Evolutionary conservation across 1,284 basidiomycete species (phyloP).

Genomic region (Chalciporus sp.): DNA sequence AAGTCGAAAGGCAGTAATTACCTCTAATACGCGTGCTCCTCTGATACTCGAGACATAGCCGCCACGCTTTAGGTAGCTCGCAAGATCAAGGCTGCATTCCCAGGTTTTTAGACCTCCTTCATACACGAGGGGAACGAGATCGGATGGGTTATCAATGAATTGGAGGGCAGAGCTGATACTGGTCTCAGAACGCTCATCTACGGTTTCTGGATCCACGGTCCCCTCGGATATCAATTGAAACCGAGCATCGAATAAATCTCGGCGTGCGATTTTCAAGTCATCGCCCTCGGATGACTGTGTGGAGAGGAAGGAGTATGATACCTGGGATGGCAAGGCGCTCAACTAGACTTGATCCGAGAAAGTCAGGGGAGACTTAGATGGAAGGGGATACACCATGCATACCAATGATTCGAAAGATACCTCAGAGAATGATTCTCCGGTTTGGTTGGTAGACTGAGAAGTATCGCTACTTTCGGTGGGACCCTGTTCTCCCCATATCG

Average conservation of each 20-base stretch:
- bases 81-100: slow-evolving; percentile 94
- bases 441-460: slow-evolving; percentile 4
- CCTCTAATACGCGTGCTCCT: slow-evolving; percentile 67
- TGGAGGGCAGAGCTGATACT: slow-evolving; percentile 40
- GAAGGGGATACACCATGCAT: slow-evolving; percentile 15
- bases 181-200: slow-evolving; percentile 14
- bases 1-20: slow-evolving; percentile 29
- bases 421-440: slow-evolving; percentile 33
- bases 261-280: slow-evolving; percentile 58
- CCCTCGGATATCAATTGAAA: slow-evolving; percentile 82
- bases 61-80: slow-evolving; percentile 52
- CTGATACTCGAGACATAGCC: slow-evolving; percentile 19
- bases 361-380: slow-evolving; percentile 15
- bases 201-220: slow-evolving; percentile 25
- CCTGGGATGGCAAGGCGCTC: slow-evolving; percentile 50
- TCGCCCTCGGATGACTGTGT: slow-evolving; percentile 38
- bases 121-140: slow-evolving; percentile 90
- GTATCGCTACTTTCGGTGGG: slow-evolving; percentile 2
- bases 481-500: slow-evolving; percentile 1
- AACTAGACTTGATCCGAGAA: slow-evolving; percentile 44
- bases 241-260: slow-evolving; percentile 93
- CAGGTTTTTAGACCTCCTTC: slow-evolving; percentile 98
- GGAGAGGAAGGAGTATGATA: slow-evolving; percentile 63
- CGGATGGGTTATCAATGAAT: slow-evolving; percentile 82
- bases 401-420: slow-evolving; percentile 39